These are phyloP conservation scores for Dactylorhiza incarnata DNA, from an alignment of 106 monocot species.

Conservation along the genomic window DNA sequence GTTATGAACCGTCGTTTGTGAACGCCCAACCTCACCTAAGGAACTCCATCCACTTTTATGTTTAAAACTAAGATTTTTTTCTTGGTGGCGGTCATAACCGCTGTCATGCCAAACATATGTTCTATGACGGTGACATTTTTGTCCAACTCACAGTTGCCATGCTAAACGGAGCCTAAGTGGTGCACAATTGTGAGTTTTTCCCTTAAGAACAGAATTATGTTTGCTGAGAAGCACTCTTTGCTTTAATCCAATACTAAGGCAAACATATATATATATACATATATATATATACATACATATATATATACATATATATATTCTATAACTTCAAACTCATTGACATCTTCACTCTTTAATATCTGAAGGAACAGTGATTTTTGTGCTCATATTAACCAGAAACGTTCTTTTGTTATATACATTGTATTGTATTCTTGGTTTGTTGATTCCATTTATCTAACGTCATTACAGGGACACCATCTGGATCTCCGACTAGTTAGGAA, in stretches of 20 bases:
- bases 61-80: no score
- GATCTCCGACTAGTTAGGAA: slow-evolving; percentile 88
- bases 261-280: background rate
- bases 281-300: background rate
- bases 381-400: background rate
- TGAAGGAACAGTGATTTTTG: background rate
- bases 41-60: no score
- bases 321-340: background rate
- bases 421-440: background rate
- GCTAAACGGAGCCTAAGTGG: background rate
- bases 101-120: no score
- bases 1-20: no score
- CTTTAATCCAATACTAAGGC: background rate
- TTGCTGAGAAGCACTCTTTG: background rate
- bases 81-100: no score
- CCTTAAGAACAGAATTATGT: background rate
- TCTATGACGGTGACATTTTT: no score
- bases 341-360: background rate
- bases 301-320: background rate
- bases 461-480: slow-evolving; percentile 81
- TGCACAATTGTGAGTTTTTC: background rate
- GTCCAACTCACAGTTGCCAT: no score
- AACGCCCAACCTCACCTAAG: no score
- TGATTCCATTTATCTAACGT: background rate
- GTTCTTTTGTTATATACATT: background rate